Evolutionary conservation across 2,329 filamentous ascomycete genomes (phyloP).

Genomic region (Aspergillus nomiae): DNA sequence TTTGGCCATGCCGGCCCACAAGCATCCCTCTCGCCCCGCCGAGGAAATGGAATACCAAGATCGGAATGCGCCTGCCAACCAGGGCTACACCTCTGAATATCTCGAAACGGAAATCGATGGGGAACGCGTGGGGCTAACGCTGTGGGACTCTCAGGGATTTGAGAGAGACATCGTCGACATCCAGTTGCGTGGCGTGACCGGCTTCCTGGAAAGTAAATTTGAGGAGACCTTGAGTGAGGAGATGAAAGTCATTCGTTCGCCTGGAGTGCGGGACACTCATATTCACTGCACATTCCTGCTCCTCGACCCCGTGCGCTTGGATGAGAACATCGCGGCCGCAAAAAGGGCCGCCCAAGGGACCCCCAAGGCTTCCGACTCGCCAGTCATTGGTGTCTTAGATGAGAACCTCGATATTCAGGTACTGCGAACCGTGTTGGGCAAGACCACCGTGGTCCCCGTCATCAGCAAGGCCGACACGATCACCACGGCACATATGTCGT

Average conservation of each 20-base stretch:
- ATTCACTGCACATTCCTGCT: constrained; percentile 95
- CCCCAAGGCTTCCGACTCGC: constrained; percentile 46
- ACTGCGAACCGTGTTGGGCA: constrained; percentile 81
- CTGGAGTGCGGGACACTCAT: constrained; percentile 91
- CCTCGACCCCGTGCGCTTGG: constrained; percentile 82
- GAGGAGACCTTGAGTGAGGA: constrained; percentile 97
- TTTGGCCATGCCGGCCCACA: constrained; percentile 78
- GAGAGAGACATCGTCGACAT: constrained; percentile 95
- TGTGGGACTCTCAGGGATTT: constrained; percentile 95
- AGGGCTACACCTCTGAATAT: constrained; percentile 82
- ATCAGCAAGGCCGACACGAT: constrained; percentile 97
- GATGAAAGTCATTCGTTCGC: constrained; percentile 93
- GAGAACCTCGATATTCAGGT: constrained; percentile 90
- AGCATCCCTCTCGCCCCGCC: constrained; percentile 60
- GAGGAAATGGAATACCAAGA: constrained; percentile 60
- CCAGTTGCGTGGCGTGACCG: constrained; percentile 85
- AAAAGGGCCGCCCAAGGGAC: constrained; percentile 60
- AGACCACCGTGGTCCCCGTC: constrained; percentile 92
- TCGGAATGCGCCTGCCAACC: constrained; percentile 56
- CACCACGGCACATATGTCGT: constrained; percentile 90
- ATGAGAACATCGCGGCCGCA: constrained; percentile 73
- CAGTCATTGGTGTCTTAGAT: constrained; percentile 70
- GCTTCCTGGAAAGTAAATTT: constrained; percentile 96
- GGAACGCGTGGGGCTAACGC: constrained; percentile 85
- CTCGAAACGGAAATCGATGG: constrained; percentile 92